Evolutionary conservation across 83 land plant genomes (phyloP), one percentile per base, ranked within the genome.

Genomic region (Diphasiastrum complanatum): DNA sequence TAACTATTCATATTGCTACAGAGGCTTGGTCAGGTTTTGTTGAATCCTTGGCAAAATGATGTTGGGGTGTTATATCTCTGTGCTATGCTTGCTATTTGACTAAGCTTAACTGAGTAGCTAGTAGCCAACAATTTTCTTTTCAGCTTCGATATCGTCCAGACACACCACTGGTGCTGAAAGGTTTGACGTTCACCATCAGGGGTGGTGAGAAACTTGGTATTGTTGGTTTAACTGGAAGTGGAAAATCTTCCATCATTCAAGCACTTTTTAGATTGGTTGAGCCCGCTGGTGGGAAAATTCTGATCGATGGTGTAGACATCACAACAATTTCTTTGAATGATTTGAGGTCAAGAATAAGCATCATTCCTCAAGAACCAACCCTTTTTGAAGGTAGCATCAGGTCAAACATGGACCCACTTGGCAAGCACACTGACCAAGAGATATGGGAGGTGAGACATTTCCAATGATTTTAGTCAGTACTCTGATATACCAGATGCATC

Each of bases 391-490:
- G 68, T 34, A 33, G 64, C 24, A 30, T 65, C 31, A 19, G 66
- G 6, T 20, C 29, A 18, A 65, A 65, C 29, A 31, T 65, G 33
- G 68, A 65, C 47, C 68, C 68, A 26, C 47, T 65, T 54, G 66
- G 40, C 53, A 47, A 57, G n/a, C 65, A 65, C 27, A n/a, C 64
- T 5, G 66, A 57, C 33, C 6, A 27, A 4, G 65, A 65, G 11
- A 57, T 65, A 20, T 65, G 68, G 68, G 68, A 65, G 68, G 68
- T 65, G 2, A 31, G 66, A 33, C n/a, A n/a, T n/a, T n/a, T n/a
- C 8, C 8, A n/a, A n/a, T n/a, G n/a, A n/a, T n/a, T n/a, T n/a
- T 40, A 14, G 43, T 40, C 14, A 14, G 12, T n/a, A n/a, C n/a
- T n/a, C n/a, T n/a, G n/a, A n/a, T n/a, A n/a, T n/a, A n/a, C n/a